Evolutionary conservation across 2,329 filamentous ascomycete species (phyloP), one percentile per base, ranked within the genome.

Genomic region (Alternaria arbusti): DNA sequence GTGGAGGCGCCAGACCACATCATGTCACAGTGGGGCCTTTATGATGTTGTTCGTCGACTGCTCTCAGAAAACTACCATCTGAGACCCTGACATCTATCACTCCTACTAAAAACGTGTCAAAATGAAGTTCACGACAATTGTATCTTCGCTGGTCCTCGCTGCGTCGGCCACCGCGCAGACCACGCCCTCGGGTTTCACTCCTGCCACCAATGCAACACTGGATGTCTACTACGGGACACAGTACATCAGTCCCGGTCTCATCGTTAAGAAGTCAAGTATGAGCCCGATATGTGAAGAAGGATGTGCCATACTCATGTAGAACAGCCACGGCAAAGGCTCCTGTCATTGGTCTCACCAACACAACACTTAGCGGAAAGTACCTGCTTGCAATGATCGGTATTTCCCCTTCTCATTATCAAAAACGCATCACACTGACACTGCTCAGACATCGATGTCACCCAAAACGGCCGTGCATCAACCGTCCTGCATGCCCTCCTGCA

Each of bases 201-300:
- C 73, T 6, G 59, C 59, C 3, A 67, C 69, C 9, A 73, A 73
- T 51, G 57, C 52, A 23, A 73, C 68, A 5, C 56, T 77, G 5
- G 75, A 76, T 62, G 73, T 76, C 9, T 75, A 74, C 55, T 77
- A 76, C 65, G 74, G 74, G 32, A 68, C 70, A 0, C 72, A 71
- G 28, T 73, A 67, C 57, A 74, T 77, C 58, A 71, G 69, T 20
- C 73, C 74, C 12, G 74, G 75, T 7, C 54, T 74, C 20, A 17
- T 73, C 58, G 65, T 76, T 3, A 75, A 70, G 56, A 76, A 76
- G 54, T 75, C 74, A 7, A 54, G 74, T 77, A 66, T 23, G 68
- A 10, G 11, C 12, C 2, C 9, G 28, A 43, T 15, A 5, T 13
- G 5, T 15, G 32, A 17, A 43, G 5, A 47, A 54, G 5, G 1